Conservation (phyloP, 495 filamentous ascomycete genomes). For the Rhypophila decipiens region DNA sequence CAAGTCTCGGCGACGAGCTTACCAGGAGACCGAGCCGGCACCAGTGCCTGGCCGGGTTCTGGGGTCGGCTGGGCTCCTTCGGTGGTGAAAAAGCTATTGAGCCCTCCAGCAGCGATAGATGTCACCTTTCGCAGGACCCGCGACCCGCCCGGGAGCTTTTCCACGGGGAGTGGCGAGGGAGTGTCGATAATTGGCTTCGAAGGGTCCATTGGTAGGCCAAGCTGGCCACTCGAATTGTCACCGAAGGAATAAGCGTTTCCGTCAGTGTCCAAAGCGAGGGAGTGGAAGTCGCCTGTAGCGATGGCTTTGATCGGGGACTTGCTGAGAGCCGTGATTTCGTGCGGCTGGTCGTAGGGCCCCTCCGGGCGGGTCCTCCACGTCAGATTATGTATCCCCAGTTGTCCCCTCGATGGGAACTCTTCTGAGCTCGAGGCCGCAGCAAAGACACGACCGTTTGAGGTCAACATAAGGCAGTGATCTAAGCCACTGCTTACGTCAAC, state of each 20-base stretch:
- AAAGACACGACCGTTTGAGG: constrained; percentile 80
- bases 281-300: constrained; percentile 83
- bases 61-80: constrained; percentile 53
- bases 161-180: constrained; percentile 61
- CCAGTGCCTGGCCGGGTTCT: background rate
- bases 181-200: constrained; percentile 57
- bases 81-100: constrained; percentile 78
- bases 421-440: constrained; percentile 72
- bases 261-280: constrained; percentile 63
- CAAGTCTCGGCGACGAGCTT: constrained; percentile 67
- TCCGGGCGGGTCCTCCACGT: constrained; percentile 71
- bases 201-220: constrained; percentile 65
- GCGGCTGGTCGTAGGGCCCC: constrained; percentile 71
- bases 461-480: constrained; percentile 81
- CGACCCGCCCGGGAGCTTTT: constrained; percentile 62
- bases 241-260: constrained; percentile 85
- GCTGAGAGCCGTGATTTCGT: constrained; percentile 54
- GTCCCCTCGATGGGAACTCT: constrained; percentile 72
- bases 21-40: constrained; percentile 35
- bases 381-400: constrained; percentile 79
- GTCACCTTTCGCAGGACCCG: constrained; percentile 56
- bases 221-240: constrained; percentile 80
- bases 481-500: constrained; percentile 65
- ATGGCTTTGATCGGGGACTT: constrained; percentile 58
- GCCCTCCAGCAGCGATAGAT: constrained; percentile 73